phyloP scores from a whole-genome alignment of 2,329 filamentous ascomycete genomes.

The Colletotrichum lentis region DNA sequence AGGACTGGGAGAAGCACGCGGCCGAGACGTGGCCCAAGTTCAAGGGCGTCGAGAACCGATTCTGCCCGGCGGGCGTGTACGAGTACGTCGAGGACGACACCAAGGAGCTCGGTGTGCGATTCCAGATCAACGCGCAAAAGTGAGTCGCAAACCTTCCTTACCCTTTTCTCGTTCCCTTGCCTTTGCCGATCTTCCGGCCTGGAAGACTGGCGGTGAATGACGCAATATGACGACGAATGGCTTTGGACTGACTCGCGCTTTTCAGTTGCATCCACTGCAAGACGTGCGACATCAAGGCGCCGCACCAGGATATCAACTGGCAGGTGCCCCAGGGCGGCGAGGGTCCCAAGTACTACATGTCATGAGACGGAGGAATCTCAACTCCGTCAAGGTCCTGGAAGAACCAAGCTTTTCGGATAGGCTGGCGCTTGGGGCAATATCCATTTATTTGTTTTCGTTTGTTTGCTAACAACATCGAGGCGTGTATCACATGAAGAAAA shows the following conservation, averaged over 20 bases:
- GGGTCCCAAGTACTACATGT: slow-evolving; percentile 76
- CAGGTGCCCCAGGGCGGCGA: slow-evolving; percentile 92
- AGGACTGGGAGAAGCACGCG: slow-evolving; percentile 93
- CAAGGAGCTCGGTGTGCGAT: slow-evolving; percentile 87
- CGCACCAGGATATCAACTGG: slow-evolving; percentile 97
- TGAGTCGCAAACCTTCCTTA: slow-evolving; percentile 60
- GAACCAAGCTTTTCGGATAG: not conserved
- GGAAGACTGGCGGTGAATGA: not conserved
- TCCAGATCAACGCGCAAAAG: slow-evolving; percentile 99
- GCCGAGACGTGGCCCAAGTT: slow-evolving; percentile 83
- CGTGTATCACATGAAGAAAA: not conserved
- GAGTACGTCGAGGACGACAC: slow-evolving; percentile 94
- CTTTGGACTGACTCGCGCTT: slow-evolving; percentile 11
- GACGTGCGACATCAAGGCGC: slow-evolving; percentile 99
- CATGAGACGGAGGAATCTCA: slow-evolving; percentile 45
- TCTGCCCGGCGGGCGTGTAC: slow-evolving; percentile 97
- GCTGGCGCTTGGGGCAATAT: not conserved
- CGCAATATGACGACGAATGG: not conserved
- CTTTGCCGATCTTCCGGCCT: not conserved
- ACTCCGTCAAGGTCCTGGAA: not conserved
- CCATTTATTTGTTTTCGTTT: not conserved
- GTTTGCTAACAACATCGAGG: not conserved
- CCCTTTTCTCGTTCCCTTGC: not conserved
- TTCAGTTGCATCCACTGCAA: slow-evolving; percentile 97
- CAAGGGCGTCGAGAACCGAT: slow-evolving; percentile 93